A percentile compares a stretch with the other conserved stretches of the same genome.
Evolutionary conservation across 2,329 filamentous ascomycete species (phyloP).

Genomic region (Fragosphaeria purpurea): DNA sequence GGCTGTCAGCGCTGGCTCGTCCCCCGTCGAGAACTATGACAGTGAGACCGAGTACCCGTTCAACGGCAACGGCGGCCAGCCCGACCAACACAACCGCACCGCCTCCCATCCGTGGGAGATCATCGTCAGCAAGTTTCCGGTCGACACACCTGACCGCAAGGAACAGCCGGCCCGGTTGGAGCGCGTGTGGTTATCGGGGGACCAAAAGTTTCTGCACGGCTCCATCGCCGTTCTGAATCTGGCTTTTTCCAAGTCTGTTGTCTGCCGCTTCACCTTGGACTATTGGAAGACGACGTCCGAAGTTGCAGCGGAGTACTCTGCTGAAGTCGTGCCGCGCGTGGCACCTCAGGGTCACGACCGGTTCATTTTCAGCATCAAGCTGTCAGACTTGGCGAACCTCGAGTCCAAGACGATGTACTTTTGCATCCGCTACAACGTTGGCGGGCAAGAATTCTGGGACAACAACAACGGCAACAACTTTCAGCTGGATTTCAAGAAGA

Average conservation of each 20-base stretch:
- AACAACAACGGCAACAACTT: constrained; percentile 85
- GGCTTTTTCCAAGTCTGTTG: constrained; percentile 77
- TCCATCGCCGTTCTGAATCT: constrained; percentile 79
- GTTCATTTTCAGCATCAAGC: constrained; percentile 89
- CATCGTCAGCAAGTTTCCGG: constrained; percentile 71
- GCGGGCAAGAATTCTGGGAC: constrained; percentile 86
- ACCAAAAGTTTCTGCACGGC: constrained; percentile 80
- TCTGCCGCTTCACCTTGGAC: constrained; percentile 91
- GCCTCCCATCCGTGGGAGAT: constrained; percentile 79
- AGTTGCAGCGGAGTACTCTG: constrained; percentile 76
- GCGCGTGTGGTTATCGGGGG: constrained; percentile 73
- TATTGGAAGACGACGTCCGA: constrained; percentile 99
- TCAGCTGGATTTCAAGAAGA: constrained; percentile 87
- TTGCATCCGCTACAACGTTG: constrained; percentile 79
- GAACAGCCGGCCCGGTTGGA: constrained; percentile 68
- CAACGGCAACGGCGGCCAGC: constrained; percentile 36
- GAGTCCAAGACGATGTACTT: constrained; percentile 89
- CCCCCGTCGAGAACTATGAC: constrained; percentile 79
- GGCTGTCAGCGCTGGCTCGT: constrained; percentile 91
- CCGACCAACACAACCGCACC: constrained; percentile 21
- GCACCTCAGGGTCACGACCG: constrained; percentile 60
- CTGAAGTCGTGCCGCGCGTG: constrained; percentile 62
- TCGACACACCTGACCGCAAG: constrained; percentile 52
- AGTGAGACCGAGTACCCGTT: constrained; percentile 89
- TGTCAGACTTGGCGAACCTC: constrained; percentile 82